Conservation (phyloP, 2,329 filamentous ascomycete genomes). For the Cladosporium halotolerans region DNA sequence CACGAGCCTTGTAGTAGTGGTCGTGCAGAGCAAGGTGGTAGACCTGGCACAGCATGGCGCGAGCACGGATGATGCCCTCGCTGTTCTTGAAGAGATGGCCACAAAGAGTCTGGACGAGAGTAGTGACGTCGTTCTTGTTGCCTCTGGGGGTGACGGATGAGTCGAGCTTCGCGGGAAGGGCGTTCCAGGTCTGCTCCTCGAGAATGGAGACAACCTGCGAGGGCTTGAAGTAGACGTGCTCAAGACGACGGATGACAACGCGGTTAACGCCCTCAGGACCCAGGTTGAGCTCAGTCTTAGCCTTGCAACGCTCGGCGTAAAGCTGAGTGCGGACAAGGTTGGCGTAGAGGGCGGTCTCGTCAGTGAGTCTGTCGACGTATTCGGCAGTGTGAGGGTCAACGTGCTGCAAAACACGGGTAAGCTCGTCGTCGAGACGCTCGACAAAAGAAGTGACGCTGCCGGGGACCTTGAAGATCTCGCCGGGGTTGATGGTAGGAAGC, state of each 20-base stretch:
- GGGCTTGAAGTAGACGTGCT: constrained; percentile 99
- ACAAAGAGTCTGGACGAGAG: constrained; percentile 80
- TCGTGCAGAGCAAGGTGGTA: constrained; percentile 98
- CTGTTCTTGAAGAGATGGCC: constrained; percentile 92
- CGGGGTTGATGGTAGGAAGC: constrained; percentile 64
- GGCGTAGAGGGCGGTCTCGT: constrained; percentile 86
- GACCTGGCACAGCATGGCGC: constrained; percentile 96
- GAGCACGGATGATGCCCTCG: constrained; percentile 90
- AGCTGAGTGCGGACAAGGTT: constrained; percentile 81
- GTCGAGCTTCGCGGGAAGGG: constrained; percentile 61
- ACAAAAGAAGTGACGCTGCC: constrained; percentile 92
- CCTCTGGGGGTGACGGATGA: constrained; percentile 74
- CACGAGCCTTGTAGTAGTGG: constrained; percentile 93
- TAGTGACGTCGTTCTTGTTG: constrained; percentile 60
- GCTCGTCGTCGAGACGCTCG: constrained; percentile 93
- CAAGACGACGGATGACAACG: constrained; percentile 84
- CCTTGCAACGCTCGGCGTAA: constrained; percentile 77
- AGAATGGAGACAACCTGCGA: constrained; percentile 87
- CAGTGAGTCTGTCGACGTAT: constrained; percentile 90
- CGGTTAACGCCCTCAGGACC: constrained; percentile 87
- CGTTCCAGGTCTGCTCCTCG: constrained; percentile 90
- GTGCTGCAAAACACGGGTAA: constrained; percentile 91
- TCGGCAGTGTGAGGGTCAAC: constrained; percentile 98
- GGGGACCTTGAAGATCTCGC: constrained; percentile 81
- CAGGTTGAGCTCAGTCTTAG: constrained; percentile 63